phyloP scores from a whole-genome alignment of 2,329 filamentous ascomycete genomes.

The Parastagonospora avenae region DNA sequence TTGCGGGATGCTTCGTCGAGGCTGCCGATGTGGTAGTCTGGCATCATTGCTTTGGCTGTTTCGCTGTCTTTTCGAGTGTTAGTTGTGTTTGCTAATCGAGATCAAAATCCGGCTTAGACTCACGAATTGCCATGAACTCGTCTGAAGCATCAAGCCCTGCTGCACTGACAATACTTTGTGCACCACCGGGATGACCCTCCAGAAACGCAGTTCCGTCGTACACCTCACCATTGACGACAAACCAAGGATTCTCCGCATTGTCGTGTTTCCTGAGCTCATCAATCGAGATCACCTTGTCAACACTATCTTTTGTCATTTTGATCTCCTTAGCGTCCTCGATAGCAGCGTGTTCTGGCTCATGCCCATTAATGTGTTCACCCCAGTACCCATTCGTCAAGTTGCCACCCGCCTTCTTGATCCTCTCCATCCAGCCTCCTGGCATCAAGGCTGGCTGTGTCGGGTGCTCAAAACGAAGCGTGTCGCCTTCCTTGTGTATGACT shows the following conservation, averaged over 20 bases:
- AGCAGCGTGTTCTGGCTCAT: slow-evolving; percentile 48
- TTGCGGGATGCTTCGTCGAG: slow-evolving; percentile 66
- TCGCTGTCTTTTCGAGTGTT: slow-evolving; percentile 71
- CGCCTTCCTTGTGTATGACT: slow-evolving; percentile 71
- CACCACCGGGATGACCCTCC: slow-evolving; percentile 82
- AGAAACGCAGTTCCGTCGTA: slow-evolving; percentile 85
- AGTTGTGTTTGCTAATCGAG: slow-evolving; percentile 16
- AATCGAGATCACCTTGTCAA: slow-evolving; percentile 68
- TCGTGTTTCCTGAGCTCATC: slow-evolving; percentile 75
- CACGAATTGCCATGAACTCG: slow-evolving; percentile 91
- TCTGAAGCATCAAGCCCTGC: slow-evolving; percentile 84
- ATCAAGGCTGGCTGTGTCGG: slow-evolving; percentile 80
- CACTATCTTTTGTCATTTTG: slow-evolving; percentile 73
- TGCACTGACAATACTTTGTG: slow-evolving; percentile 79
- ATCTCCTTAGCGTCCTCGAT: slow-evolving; percentile 67
- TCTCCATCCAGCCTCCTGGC: slow-evolving; percentile 90
- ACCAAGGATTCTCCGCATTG: slow-evolving; percentile 74
- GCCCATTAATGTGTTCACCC: slow-evolving; percentile 72
- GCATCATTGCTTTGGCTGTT: slow-evolving; percentile 91
- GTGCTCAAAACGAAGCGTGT: slow-evolving; percentile 77
- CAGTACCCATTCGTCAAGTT: slow-evolving; percentile 82
- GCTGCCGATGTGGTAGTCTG: slow-evolving; percentile 79
- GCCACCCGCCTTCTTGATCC: slow-evolving; percentile 80
- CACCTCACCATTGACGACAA: slow-evolving; percentile 85
- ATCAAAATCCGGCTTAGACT: slow-evolving; percentile 39